phyloP scores from a whole-genome alignment of 2,329 filamentous ascomycete genomes.

The Neophaeococcomyces aloes region DNA sequence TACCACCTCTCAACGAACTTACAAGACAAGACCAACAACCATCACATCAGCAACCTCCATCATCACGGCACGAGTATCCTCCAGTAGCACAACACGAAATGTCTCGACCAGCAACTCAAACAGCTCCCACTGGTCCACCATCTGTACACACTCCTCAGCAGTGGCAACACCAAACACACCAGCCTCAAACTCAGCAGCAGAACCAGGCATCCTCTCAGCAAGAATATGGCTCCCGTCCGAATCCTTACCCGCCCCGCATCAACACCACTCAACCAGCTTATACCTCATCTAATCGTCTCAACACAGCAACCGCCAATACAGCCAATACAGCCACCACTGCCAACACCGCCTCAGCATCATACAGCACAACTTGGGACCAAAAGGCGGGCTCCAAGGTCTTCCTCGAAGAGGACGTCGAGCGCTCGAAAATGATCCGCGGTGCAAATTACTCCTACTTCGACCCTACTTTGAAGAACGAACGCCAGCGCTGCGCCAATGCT shows the following conservation, averaged over 20 bases:
- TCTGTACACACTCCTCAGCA: slow-evolving; percentile 4
- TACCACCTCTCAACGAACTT: slow-evolving; percentile 19
- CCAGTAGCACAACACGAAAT: slow-evolving; percentile 12
- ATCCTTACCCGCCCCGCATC: slow-evolving; percentile 2
- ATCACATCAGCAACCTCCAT: background rate
- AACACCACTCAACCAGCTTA: slow-evolving; percentile 8
- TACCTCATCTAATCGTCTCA: background rate
- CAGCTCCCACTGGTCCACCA: background rate
- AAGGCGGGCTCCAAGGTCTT: slow-evolving; percentile 14
- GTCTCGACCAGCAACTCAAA: slow-evolving; percentile 15
- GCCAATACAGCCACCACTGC: background rate
- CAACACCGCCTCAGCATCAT: slow-evolving; percentile 1
- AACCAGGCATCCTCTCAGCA: slow-evolving; percentile 1
- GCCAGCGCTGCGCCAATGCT: slow-evolving; percentile 71
- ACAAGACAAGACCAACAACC: slow-evolving; percentile 11
- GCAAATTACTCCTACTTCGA: slow-evolving; percentile 71
- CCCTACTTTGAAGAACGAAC: slow-evolving; percentile 66
- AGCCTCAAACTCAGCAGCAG: slow-evolving; percentile 13
- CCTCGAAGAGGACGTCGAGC: slow-evolving; percentile 51
- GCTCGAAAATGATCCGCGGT: slow-evolving; percentile 79
- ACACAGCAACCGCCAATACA: background rate
- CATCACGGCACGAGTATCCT: slow-evolving; percentile 10
- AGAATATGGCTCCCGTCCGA: background rate
- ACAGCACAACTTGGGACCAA: slow-evolving; percentile 9
- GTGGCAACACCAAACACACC: slow-evolving; percentile 2